Base-by-base conservation (phyloP, 1,139 yeast species). In the Cylindricascospora bacillispora region DNA sequence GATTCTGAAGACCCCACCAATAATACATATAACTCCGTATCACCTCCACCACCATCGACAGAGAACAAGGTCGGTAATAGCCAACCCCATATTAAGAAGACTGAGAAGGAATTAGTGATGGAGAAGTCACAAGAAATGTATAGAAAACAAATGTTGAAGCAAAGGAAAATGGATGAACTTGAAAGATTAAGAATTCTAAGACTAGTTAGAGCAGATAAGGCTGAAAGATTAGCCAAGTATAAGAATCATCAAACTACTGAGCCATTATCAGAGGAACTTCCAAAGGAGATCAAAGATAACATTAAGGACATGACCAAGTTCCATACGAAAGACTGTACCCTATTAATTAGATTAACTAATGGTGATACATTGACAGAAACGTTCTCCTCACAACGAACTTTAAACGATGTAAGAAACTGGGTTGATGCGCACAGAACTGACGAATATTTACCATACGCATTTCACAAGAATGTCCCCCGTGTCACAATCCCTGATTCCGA, bases 321-420 rank as follows among this genome's bases (percentile, higher is more conserved):
- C 15, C 30, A 20, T 10, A 19, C 24, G 4, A 25, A 11, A 13
- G 26, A n/a, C 22, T 52, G 56, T 33, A 37, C 41, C 4, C 31
- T 52, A 13, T 44, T 42, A 30, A 42, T 52, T 20, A 45, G 44
- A 26, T 32, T 50, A 16, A 47, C 54, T 4, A 40, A 51, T 28
- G 48, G 55, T 22, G 38, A 39, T 13, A 41, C 47, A 11, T 27
- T 52, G 10, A 45, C 41, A 10, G 43, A 44, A 22, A 40, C 41
- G 10, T 52, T 52, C 24, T 34, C 32, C 11, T 41, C 54, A 1
- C 25, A 32, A 6, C 33, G 37, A 10, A 47, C 45, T 1, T 31
- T 52, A 26, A 41, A 52, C 25, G 69, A 64, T 31, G 85, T 77
- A 4, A 62, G 89, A 31, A 49, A 47, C 13, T 78, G 83, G 82